Evolutionary conservation across 2,329 filamentous ascomycete species (phyloP).

Genomic region (Erysiphe neolycopersici): DNA sequence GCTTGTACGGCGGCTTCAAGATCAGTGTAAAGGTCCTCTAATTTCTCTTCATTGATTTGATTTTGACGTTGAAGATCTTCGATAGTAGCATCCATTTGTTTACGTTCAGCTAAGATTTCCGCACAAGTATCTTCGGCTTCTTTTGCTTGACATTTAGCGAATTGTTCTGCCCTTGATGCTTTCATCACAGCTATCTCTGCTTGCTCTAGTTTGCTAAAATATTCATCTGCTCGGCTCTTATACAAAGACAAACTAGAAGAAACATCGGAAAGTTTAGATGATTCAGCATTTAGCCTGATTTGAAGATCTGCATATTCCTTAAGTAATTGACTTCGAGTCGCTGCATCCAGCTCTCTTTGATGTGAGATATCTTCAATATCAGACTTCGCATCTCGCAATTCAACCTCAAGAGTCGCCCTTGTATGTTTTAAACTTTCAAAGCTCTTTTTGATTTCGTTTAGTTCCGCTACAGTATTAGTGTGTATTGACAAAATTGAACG

Average conservation of each 20-base stretch:
- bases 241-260: conserved; percentile 65
- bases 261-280: conserved; percentile 61
- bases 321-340: conserved; percentile 67
- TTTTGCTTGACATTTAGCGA: conserved; percentile 66
- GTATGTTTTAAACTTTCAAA: conserved; percentile 70
- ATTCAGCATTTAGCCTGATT: conserved; percentile 72
- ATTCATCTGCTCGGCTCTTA: conserved; percentile 79
- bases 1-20: conserved; percentile 62
- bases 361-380: conserved; percentile 59
- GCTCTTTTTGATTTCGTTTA: conserved; percentile 63
- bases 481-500: conserved; percentile 59
- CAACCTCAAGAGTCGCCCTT: conserved; percentile 55
- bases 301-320: conserved; percentile 86
- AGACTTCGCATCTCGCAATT: conserved; percentile 58
- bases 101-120: conserved; percentile 70
- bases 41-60: conserved; percentile 67
- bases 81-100: conserved; percentile 64
- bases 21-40: conserved; percentile 80
- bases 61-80: conserved; percentile 79
- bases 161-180: conserved; percentile 73
- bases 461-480: conserved; percentile 60
- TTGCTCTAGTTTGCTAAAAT: conserved; percentile 91
- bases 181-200: conserved; percentile 90
- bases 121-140: conserved; percentile 84
- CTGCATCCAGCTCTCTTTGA: conserved; percentile 61